Base-by-base conservation (phyloP, 2,329 filamentous ascomycete genomes). In the Fusarium cicatricum region DNA sequence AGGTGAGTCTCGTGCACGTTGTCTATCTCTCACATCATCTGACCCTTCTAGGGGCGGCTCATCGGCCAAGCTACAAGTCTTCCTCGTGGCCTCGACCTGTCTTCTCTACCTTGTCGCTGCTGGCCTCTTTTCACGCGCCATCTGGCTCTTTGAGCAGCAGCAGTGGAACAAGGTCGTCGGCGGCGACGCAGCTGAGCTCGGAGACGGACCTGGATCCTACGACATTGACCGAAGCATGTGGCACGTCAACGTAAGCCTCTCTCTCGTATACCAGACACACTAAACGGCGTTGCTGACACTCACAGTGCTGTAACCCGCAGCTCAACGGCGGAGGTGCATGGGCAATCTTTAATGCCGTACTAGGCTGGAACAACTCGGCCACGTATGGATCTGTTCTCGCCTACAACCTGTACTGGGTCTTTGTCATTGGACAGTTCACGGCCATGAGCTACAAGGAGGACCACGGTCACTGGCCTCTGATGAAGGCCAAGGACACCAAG, bases 351-450 rank as follows among this genome's bases (percentile, higher is more conserved):
- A 94, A 96, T 68, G 87, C 90, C 53, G 80, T 96, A 36, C 81
- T 96, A 7, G 92, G 92, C 51, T 97, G 92, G 92, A 85, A 87
- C 60, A 96, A 96, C 77, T 91, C 90, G 14, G 92, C 90, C 4
- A 96, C 92, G 1, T 92, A 94, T 67, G 91, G 92, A 41, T 93
- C 90, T 2, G 89, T 96, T 59, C 85, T 96, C 53, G 86, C 90
- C 3, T 96, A 96, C 77, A 96, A 95, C 70, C 48, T 94, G 11
- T 96, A 96, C 79, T 97, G 92, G 92, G 75, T 94, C 36, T 78
- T 80, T 10, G 85, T 95, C 62, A 92, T 92, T 45, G 83, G 92
- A 19, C 82, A 81, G 11, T 90, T 94, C 71, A 62, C 85, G 7
- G 69, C 78, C 31, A 82, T 94, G 80, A 80, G 87, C 36, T 91